Evolutionary conservation across 2,329 filamentous ascomycete genomes (phyloP).

Genomic region (Fusarium burgessii): DNA sequence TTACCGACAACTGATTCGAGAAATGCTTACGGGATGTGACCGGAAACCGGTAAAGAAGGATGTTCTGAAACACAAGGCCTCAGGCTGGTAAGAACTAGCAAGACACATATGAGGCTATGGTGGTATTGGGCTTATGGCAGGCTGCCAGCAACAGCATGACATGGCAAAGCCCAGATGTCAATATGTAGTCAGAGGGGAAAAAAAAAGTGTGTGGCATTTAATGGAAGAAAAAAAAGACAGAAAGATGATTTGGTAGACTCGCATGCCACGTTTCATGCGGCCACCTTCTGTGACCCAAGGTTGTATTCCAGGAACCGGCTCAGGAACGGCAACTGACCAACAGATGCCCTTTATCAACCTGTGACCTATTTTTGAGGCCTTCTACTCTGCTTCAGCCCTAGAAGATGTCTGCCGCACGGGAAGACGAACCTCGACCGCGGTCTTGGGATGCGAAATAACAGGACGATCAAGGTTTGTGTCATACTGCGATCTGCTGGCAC

Average conservation of each 20-base stretch:
- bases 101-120: conserved; percentile 8
- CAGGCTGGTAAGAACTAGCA: conserved; percentile 35
- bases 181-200: not conserved
- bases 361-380: conserved; percentile 39
- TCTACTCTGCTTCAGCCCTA: conserved; percentile 22
- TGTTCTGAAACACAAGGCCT: conserved; percentile 36
- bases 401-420: not conserved
- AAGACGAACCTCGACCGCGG: conserved; percentile 23
- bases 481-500: conserved; percentile 42
- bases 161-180: not conserved
- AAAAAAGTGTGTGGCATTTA: not conserved
- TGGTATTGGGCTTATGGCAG: conserved; percentile 13
- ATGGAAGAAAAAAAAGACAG: not conserved
- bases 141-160: conserved; percentile 7
- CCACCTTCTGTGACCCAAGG: conserved; percentile 31
- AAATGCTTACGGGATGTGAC: conserved; percentile 12
- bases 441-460: conserved; percentile 26
- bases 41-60: conserved; percentile 16
- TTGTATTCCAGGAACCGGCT: conserved; percentile 12
- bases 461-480: conserved; percentile 9
- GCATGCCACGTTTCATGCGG: conserved; percentile 41
- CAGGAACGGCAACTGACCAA: conserved; percentile 20
- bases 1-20: not conserved
- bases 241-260: conserved; percentile 12
- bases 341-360: conserved; percentile 14